Conservation (phyloP, 495 filamentous ascomycete genomes). For the Xeromyces bisporus region DNA sequence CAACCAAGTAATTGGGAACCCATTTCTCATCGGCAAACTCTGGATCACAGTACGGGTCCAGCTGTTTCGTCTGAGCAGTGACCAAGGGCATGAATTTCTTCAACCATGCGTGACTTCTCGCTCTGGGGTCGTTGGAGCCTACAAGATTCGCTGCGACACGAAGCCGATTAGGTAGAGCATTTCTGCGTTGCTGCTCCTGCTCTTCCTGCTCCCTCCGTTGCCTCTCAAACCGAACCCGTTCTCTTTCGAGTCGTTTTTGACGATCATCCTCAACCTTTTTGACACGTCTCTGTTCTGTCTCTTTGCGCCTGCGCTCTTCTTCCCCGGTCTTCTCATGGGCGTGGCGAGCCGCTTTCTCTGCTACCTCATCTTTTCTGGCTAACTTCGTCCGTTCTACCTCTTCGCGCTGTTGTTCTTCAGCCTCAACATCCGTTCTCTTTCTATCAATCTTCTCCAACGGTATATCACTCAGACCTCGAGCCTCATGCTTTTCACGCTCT, state of each 20-base stretch:
- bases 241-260: slow-evolving; percentile 36
- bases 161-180: slow-evolving; percentile 37
- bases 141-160: slow-evolving; percentile 32
- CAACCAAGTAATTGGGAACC: slow-evolving; percentile 62
- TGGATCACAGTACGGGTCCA: slow-evolving; percentile 24
- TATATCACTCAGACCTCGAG: slow-evolving; percentile 15
- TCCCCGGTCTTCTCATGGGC: slow-evolving; percentile 34
- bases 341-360: slow-evolving; percentile 24
- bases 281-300: slow-evolving; percentile 33
- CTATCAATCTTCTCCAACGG: slow-evolving; percentile 12
- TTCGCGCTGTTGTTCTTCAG: slow-evolving; percentile 22
- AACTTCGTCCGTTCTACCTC: slow-evolving; percentile 28
- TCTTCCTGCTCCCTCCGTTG: slow-evolving; percentile 35
- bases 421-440: slow-evolving; percentile 19
- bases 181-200: slow-evolving; percentile 38
- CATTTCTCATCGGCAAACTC: slow-evolving; percentile 44
- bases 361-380: slow-evolving; percentile 27
- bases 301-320: slow-evolving; percentile 34
- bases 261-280: slow-evolving; percentile 39
- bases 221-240: slow-evolving; percentile 34
- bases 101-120: slow-evolving; percentile 27
- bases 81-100: slow-evolving; percentile 35
- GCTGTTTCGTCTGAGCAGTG: slow-evolving; percentile 30
- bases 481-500: slow-evolving; percentile 15
- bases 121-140: slow-evolving; percentile 28